Conservation (phyloP, 768 basidiomycete genomes). For the Dacryopinax spathularia region DNA sequence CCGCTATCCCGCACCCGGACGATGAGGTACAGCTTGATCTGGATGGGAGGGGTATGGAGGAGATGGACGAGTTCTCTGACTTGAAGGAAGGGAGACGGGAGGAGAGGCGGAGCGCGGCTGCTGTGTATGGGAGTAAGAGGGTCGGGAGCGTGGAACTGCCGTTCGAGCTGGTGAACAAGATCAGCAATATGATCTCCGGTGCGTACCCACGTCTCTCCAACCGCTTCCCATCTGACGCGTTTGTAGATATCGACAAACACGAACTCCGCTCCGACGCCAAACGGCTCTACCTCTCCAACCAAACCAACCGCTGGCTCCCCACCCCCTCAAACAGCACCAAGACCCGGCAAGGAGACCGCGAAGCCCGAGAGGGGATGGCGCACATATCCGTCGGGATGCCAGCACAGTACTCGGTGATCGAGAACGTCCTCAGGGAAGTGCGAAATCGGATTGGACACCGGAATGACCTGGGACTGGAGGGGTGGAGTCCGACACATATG, state of each 20-base stretch:
- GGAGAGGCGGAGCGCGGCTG: slow-evolving; percentile 62
- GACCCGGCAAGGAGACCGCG: slow-evolving; percentile 38
- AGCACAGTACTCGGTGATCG: slow-evolving; percentile 68
- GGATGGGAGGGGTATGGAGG: slow-evolving; percentile 20
- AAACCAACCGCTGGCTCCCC: slow-evolving; percentile 16
- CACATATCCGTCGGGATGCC: slow-evolving; percentile 79
- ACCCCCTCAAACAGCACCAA: slow-evolving; percentile 26
- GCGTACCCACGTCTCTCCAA: slow-evolving; percentile 6
- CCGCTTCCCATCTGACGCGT: slow-evolving; percentile 7
- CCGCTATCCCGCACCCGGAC: not conserved
- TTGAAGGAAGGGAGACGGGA: slow-evolving; percentile 14
- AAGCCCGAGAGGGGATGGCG: slow-evolving; percentile 68
- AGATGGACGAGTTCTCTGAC: slow-evolving; percentile 20
- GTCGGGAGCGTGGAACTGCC: slow-evolving; percentile 63
- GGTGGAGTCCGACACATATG: slow-evolving; percentile 34
- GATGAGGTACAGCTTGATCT: slow-evolving; percentile 16
- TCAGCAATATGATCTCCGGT: slow-evolving; percentile 47
- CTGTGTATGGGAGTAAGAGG: slow-evolving; percentile 58
- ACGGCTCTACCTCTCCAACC: slow-evolving; percentile 43
- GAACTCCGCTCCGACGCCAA: slow-evolving; percentile 55
- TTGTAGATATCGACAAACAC: slow-evolving; percentile 42
- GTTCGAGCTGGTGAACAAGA: slow-evolving; percentile 49
- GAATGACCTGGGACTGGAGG: slow-evolving; percentile 31
- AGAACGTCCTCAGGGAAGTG: slow-evolving; percentile 54
- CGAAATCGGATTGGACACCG: slow-evolving; percentile 42